A percentile compares a stretch with the other conserved stretches of the same genome.
Evolutionary conservation across 1,284 basidiomycete genomes (phyloP).

Genomic region (Boletellus deceptivus): DNA sequence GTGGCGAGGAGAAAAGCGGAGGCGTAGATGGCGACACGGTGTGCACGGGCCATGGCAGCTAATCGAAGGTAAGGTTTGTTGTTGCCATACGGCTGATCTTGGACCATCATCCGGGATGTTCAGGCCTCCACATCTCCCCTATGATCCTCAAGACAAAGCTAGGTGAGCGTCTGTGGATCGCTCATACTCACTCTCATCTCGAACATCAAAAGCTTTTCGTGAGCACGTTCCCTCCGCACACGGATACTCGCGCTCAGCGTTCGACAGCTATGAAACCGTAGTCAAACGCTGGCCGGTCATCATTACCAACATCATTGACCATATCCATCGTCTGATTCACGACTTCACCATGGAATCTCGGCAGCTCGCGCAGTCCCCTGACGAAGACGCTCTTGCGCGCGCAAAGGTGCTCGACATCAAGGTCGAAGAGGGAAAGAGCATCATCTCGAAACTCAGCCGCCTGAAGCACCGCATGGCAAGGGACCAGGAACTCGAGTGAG

Average conservation of each 20-base stretch:
- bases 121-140: constrained; percentile 54
- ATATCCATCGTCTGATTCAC: constrained; percentile 60
- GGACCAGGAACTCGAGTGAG: constrained; percentile 73
- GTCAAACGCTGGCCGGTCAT: constrained; percentile 87
- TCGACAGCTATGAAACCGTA: constrained; percentile 58
- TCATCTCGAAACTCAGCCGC: constrained; percentile 78
- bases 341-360: constrained; percentile 38
- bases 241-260: constrained; percentile 2
- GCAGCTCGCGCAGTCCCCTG: constrained; percentile 2
- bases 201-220: constrained; percentile 46
- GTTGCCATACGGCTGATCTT: background rate
- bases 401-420: constrained; percentile 35
- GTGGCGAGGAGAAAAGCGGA: constrained; percentile 16
- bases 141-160: constrained; percentile 62
- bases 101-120: constrained; percentile 35
- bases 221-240: constrained; percentile 22
- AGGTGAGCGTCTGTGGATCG: constrained; percentile 39
- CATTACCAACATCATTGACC: constrained; percentile 76
- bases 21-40: constrained; percentile 17
- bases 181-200: background rate
- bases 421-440: constrained; percentile 70
- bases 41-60: constrained; percentile 21
- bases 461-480: constrained; percentile 91
- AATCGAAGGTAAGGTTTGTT: too few species aligned
- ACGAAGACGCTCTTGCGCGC: constrained; percentile 15